A percentile compares a stretch with the other conserved stretches of the same genome.
Evolutionary conservation across 495 filamentous ascomycete species (phyloP).

Genomic region (Peziza echinospora): DNA sequence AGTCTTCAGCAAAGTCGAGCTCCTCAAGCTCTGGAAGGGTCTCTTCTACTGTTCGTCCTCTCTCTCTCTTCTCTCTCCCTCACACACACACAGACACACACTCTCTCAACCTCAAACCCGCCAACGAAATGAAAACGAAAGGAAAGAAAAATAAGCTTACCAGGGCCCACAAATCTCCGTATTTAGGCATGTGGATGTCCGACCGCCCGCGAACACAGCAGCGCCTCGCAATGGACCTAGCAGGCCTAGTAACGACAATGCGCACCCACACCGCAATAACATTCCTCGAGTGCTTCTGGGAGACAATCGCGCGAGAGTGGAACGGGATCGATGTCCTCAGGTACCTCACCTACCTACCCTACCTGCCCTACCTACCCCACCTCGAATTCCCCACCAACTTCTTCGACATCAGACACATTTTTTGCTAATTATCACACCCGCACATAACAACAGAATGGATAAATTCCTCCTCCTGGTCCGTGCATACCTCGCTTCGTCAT

Average conservation of each 20-base stretch:
- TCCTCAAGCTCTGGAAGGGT: slow-evolving; percentile 88
- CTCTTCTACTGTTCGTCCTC: slow-evolving; percentile 59
- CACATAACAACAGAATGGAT: slow-evolving; percentile 42
- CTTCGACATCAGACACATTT: not conserved
- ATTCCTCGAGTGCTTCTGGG: slow-evolving; percentile 69
- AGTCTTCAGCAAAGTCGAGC: slow-evolving; percentile 47
- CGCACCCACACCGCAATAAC: slow-evolving; percentile 37
- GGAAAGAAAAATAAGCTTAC: no score
- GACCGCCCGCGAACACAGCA: slow-evolving; percentile 76
- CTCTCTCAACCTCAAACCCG: not conserved
- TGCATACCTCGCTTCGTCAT: slow-evolving; percentile 45
- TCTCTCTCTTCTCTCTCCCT: not conserved
- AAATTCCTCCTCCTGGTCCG: slow-evolving; percentile 81
- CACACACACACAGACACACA: not conserved
- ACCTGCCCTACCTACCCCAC: no score
- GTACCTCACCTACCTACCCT: no score
- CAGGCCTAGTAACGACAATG: slow-evolving; percentile 45
- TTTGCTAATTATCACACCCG: not conserved
- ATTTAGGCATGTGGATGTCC: slow-evolving; percentile 65
- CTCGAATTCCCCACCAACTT: no score
- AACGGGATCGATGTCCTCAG: slow-evolving; percentile 59
- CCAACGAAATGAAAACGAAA: no score
- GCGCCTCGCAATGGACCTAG: slow-evolving; percentile 55
- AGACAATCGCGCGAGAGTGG: slow-evolving; percentile 68
- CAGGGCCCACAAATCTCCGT: slow-evolving; percentile 2